Evolutionary conservation across 345 rosid species (phyloP).

Genomic region (Tarenaya hassleriana): DNA sequence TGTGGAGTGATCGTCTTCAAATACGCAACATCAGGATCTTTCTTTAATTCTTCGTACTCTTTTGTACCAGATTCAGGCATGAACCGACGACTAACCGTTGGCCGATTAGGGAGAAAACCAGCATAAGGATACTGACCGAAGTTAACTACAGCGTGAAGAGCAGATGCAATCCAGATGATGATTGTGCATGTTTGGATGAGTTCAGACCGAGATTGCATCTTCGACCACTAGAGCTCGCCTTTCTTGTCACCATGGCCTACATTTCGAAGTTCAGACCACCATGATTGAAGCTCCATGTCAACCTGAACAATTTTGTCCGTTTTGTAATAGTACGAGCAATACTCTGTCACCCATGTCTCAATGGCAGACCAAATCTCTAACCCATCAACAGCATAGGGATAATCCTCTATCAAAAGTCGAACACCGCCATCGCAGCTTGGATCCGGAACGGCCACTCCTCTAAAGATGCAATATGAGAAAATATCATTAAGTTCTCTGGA

Average conservation of each 20-base stretch:
- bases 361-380: slow-evolving; percentile 89
- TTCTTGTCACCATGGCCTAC: slow-evolving; percentile 81
- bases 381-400: slow-evolving; percentile 90
- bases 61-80: no score
- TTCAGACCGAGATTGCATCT: slow-evolving; percentile 45
- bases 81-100: no score
- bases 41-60: no score
- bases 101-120: no score
- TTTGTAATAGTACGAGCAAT: slow-evolving; percentile 68
- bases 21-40: no score
- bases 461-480: slow-evolving; percentile 19
- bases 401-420: slow-evolving; percentile 70
- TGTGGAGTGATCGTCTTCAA: no score
- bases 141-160: slow-evolving; percentile 91
- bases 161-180: slow-evolving; percentile 87
- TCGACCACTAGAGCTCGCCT: slow-evolving; percentile 74
- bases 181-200: no score
- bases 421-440: slow-evolving; percentile 41
- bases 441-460: slow-evolving; percentile 74
- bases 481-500: no score
- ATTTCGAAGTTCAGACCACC: no score
- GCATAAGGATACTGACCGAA: slow-evolving; percentile 96
- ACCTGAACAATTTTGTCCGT: slow-evolving; percentile 45
- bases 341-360: slow-evolving; percentile 70
- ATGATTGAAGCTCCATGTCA: slow-evolving; percentile 70